Conservation (phyloP, 1,284 basidiomycete species). For the Termitomyces sp. region DNA sequence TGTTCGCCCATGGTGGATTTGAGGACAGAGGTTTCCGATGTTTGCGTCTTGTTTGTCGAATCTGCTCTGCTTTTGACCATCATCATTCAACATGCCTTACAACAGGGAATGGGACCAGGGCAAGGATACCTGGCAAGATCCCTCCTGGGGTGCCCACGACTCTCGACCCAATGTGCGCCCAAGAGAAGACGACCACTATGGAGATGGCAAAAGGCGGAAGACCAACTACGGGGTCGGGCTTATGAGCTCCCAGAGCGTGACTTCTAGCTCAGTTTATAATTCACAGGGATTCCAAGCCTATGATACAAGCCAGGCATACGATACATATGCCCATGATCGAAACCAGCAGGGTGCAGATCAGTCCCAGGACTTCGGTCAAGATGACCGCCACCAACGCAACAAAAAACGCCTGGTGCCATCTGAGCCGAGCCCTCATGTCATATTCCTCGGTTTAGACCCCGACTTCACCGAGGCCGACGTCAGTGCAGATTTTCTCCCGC, state of each 20-base stretch:
- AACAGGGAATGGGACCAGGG: conserved; percentile 81
- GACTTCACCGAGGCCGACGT: conserved; percentile 90
- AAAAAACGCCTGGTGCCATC: conserved; percentile 75
- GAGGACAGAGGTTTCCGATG: conserved; percentile 22
- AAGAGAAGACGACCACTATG: conserved; percentile 63
- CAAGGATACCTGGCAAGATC: conserved; percentile 52
- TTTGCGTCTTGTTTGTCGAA: conserved; percentile 32
- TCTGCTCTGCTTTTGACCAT: conserved; percentile 14
- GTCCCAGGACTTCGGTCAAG: conserved; percentile 39
- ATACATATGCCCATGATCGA: conserved; percentile 38
- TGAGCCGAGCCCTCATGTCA: conserved; percentile 83
- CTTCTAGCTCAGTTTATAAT: conserved; percentile 2
- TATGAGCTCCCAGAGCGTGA: conserved; percentile 9
- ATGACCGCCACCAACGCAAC: conserved; percentile 41
- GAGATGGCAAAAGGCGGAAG: conserved; percentile 72
- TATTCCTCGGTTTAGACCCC: conserved; percentile 85
- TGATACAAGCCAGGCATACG: conserved; percentile 42
- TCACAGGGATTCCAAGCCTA: conserved; percentile 38
- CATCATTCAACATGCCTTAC: conserved; percentile 51
- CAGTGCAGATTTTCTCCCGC: conserved; percentile 39
- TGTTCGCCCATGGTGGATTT: conserved; percentile 39
- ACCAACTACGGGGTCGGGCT: conserved; percentile 60
- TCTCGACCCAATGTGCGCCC: conserved; percentile 38
- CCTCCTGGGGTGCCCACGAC: conserved; percentile 37
- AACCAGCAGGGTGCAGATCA: conserved; percentile 24